Evolutionary conservation across 306 rosid species (phyloP), one percentile per base, ranked within the genome.

Genomic region (Ammopiptanthus mongolicus): DNA sequence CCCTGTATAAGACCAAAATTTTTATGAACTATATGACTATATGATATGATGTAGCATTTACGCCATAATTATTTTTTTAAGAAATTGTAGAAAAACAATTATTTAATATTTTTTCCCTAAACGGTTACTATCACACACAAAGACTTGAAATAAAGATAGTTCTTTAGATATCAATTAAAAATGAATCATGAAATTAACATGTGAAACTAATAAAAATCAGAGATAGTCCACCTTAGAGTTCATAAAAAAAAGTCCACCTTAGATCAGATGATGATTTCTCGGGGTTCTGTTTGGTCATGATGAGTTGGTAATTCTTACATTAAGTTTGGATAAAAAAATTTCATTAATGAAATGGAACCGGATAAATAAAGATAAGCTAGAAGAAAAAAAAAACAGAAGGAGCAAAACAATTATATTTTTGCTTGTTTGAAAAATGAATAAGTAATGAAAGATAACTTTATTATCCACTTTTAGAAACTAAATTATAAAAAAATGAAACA

Each of bases 41-140:
- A n/a, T n/a, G n/a, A n/a, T n/a, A n/a, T 41, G 42, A 5, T 8
- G n/a, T 55, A 5, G 5, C 8, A 69, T 59, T 44, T 25, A 23
- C 18, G n/a, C 72, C 33, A 50, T 6, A 72, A 47, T 51, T 23
- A 18, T 48, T 25, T 7, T 31, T 14, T 0, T 3, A 31, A 31
- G 6, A 31, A 11, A 15, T 31, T 22, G 8, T 11, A 8, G 4
- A 37, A 51, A 61, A 41, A n/a, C 36, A 17, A n/a, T 62, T 41
- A 12, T 69, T 34, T 44, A 57, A 62, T 1, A 29, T 1, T 7
- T 13, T 2, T 0, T 9, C 3, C 15, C 36, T 5, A 11, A 61
- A 60, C 61, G 21, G 62, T 74, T 63, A 14, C 71, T 51, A 33
- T 74, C 71, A 77, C 71, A 19, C 33, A 4, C 48, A 23, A 29